Percentiles rank a stretch among this genome's conserved stretches.
These are phyloP conservation scores for Zostera marina DNA, from an alignment of 116 monocot species.

Conservation along the genomic window DNA sequence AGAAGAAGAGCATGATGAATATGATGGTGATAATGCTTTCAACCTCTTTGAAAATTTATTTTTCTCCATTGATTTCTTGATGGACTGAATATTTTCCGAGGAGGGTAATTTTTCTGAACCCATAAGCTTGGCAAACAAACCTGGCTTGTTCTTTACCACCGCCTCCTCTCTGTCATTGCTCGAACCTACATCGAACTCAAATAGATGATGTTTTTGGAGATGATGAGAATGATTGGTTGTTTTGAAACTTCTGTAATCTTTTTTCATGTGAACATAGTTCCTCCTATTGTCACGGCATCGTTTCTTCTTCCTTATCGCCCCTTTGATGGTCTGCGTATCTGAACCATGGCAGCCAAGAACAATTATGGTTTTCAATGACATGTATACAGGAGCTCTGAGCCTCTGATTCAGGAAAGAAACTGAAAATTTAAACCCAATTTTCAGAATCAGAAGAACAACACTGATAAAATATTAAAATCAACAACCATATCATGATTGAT, in stretches of 20 bases:
- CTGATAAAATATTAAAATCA: background rate
- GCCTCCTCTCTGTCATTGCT: background rate
- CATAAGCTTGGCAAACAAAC: slow-evolving; percentile 68
- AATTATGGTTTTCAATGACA: slow-evolving; percentile 6
- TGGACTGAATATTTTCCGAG: background rate
- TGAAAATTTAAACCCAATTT: background rate
- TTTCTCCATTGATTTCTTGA: slow-evolving; percentile 4
- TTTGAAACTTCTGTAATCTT: background rate
- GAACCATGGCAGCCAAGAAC: slow-evolving; percentile 3
- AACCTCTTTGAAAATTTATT: slow-evolving; percentile 10
- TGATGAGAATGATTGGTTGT: background rate
- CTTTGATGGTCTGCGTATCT: background rate
- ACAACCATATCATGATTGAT: background rate
- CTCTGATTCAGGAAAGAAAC: slow-evolving; percentile 7
- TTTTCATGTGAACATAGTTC: background rate
- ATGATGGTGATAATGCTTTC: background rate
- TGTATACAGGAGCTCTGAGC: slow-evolving; percentile 6
- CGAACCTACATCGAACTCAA: background rate
- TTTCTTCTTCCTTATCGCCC: slow-evolving; percentile 1
- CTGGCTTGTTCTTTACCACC: slow-evolving; percentile 11
- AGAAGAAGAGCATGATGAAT: background rate
- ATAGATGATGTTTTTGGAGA: background rate
- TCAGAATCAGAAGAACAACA: background rate
- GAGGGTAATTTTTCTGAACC: slow-evolving; percentile 45
- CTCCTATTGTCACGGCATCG: too few relatives aligned